Evolutionary conservation across 169 alveolate species (phyloP), one percentile per base, ranked within the genome.

Genomic region (Perkinsus marinus): DNA sequence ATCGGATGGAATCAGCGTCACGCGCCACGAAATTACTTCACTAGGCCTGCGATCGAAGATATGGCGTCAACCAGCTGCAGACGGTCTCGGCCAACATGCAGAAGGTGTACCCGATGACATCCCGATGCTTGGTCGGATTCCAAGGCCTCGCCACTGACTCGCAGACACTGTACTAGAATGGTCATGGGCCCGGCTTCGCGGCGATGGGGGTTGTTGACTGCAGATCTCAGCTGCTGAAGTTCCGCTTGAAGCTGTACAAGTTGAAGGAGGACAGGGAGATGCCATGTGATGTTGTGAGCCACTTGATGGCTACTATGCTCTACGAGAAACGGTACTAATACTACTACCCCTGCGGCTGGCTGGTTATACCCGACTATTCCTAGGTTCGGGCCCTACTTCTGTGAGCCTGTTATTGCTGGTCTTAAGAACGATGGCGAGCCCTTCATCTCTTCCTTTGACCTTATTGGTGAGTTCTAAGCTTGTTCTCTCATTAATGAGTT

Each of bases 321-420:
- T 96, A 96, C 92, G 96, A 94, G 57, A 92, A 92, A 92, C 92
- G 97, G 79, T 57, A 26, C n/a, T n/a, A n/a, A 30, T 13, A 13
- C 37, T 13, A 13, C 26, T 19, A 5, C 3, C 7, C 22, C 37
- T 19, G 30, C 79, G 7, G 30, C 34, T 16, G 5, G 79, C 79
- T 57, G 46, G 46, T 13, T 57, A 16, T 13, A 13, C 26, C 9
- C 37, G 7, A 5, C 34, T 2, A 13, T 26, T 6, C 79, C 37
- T 57, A 57, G 79, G 34, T 57, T 57, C 79, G 79, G 79, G 5
- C 79, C 79, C 22, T 57, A 57, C 34, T 57, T 57, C 79, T 96
- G 95, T 22, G 95, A 94, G 47, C 97, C 97, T 39, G 94, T 96
- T 30, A 95, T 96, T 22, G 97, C 96, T 34, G 97, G 97, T 13